Base-by-base conservation (phyloP, 192 early-diverging fungal species). In the Coemansia guatemalensis region DNA sequence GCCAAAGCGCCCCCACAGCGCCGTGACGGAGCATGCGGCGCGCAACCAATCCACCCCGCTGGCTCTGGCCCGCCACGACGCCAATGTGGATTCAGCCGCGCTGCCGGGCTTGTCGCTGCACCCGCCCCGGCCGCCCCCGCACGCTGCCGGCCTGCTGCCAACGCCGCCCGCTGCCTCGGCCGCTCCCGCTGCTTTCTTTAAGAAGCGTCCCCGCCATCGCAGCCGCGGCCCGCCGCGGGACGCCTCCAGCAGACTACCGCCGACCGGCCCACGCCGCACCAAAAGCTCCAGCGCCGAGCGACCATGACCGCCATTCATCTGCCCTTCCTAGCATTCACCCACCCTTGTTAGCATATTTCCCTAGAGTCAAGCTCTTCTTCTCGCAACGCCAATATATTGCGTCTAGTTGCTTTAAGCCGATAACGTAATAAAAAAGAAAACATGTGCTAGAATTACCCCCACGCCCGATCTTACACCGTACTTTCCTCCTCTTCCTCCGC, bases 401-500 rank as follows among this genome's bases (percentile, higher is more conserved):
- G 11, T 44, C 39, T 44, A 44, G 8, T 17, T 17, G 14, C 9
- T 44, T 44, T 44, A 35, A 35, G 17, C 30, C 4, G 30, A 5
- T 32, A 32, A 32, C 4, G 4, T 32, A 32, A 32, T 32, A 32
- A 32, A 1, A 68, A 52, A 56, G 41, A 64, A 51, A 58, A 48
- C n/a, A n/a, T n/a, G n/a, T n/a, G n/a, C n/a, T n/a, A n/a, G n/a
- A n/a, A n/a, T n/a, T n/a, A n/a, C n/a, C n/a, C n/a, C n/a, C n/a
- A n/a, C n/a, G n/a, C n/a, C n/a, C n/a, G n/a, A n/a, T n/a, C n/a
- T 8, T 29, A 69, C 17, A 44, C 27, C n/a, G 23, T 23, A 24
- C 32, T 48, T 4, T 53, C 65, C n/a, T 67, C 74, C 23, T 78
- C 75, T 30, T 82, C 79, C 2, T 69, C 62, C 4, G 84, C 81